phyloP scores from a whole-genome alignment of 73 alveolate genomes.

The Blepharisma japonicum region DNA sequence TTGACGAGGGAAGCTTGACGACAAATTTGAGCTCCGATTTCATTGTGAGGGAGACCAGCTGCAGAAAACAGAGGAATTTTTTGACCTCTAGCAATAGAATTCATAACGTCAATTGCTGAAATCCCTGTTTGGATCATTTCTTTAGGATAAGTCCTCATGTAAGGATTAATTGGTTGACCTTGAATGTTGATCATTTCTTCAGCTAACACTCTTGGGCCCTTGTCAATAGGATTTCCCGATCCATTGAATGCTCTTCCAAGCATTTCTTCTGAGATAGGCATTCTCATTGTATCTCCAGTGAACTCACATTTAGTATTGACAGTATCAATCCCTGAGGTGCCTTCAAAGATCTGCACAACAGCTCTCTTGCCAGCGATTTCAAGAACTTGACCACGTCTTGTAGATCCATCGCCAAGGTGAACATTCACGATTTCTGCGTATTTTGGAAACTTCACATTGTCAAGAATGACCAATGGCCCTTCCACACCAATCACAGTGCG shows the following conservation, averaged over 20 bases:
- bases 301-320: constrained; percentile 92
- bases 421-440: constrained; percentile 85
- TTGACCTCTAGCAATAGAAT: constrained; percentile 99
- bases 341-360: constrained; percentile 94
- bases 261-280: constrained; percentile 99
- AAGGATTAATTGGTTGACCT: constrained; percentile 99
- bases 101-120: constrained; percentile 99
- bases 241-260: constrained; percentile 98
- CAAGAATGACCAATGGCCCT: constrained; percentile 99
- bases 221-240: constrained; percentile 99
- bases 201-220: constrained; percentile 99
- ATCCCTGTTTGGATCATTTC: constrained; percentile 99
- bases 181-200: constrained; percentile 97
- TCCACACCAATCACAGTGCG: constrained; percentile 98
- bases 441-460: constrained; percentile 99
- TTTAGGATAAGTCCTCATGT: constrained; percentile 91
- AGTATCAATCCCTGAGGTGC: constrained; percentile 98
- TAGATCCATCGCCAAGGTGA: constrained; percentile 97
- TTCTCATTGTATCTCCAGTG: constrained; percentile 96
- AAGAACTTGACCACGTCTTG: constrained; percentile 98
- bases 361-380: constrained; percentile 95
- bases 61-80: constrained; percentile 90
- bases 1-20: constrained; percentile 99
- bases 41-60: constrained; percentile 99
- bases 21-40: constrained; percentile 99